Conservation (phyloP, 2,329 filamentous ascomycete genomes). For the Fusarium sp. region DNA sequence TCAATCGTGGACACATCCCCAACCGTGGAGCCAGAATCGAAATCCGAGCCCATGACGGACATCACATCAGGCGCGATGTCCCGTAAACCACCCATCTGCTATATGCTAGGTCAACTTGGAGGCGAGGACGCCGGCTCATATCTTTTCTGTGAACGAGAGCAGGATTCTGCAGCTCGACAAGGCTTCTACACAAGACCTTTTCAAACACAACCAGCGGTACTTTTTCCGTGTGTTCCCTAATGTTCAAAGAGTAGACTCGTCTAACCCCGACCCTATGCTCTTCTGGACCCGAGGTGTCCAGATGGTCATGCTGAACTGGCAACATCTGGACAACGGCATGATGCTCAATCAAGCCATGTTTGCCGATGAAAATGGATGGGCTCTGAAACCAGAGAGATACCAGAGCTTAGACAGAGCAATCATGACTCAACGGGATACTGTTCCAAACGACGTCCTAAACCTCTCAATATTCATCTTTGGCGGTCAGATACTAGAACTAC, state of each 20-base stretch:
- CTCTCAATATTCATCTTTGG: not conserved
- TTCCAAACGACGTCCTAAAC: not conserved
- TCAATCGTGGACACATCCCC: too few relatives aligned
- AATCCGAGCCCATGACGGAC: too few relatives aligned
- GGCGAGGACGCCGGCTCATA: constrained; percentile 73
- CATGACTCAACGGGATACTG: not conserved
- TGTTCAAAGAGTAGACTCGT: constrained; percentile 82
- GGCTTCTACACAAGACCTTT: constrained; percentile 80
- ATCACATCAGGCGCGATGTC: not conserved
- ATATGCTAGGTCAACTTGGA: not conserved
- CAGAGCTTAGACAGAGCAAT: not conserved
- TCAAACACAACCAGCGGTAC: constrained; percentile 87
- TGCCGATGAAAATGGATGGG: constrained; percentile 85
- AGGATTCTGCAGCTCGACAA: constrained; percentile 72
- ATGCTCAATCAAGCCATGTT: constrained; percentile 99
- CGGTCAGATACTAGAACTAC: too few relatives aligned
- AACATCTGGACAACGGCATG: constrained; percentile 92
- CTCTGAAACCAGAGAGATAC: constrained; percentile 85
- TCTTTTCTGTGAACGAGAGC: constrained; percentile 91
- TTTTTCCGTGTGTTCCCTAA: constrained; percentile 94
- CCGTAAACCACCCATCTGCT: not conserved
- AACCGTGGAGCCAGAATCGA: too few relatives aligned
- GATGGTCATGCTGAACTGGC: constrained; percentile 98
- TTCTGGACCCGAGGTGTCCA: constrained; percentile 96
- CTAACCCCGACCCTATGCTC: constrained; percentile 91